Conservation (phyloP, 192 early-diverging fungal genomes). For the Linnemannia elongata region DNA sequence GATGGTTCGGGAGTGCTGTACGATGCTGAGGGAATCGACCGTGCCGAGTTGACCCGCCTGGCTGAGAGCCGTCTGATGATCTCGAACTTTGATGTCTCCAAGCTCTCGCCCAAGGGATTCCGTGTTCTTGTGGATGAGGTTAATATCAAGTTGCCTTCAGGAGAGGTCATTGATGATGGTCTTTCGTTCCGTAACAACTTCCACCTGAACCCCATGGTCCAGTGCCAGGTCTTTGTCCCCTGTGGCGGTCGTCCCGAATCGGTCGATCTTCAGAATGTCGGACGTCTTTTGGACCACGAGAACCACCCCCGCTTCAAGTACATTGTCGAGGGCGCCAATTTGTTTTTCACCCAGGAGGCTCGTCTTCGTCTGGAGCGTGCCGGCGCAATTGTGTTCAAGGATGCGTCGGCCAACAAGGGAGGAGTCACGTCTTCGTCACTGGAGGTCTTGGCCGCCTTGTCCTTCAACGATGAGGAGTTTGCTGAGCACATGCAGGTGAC, state of each 20-base stretch:
- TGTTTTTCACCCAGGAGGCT: constrained; percentile 99
- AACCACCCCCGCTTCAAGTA: constrained; percentile 96
- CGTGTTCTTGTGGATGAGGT: constrained; percentile 93
- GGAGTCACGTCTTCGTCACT: constrained; percentile 98
- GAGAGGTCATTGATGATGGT: constrained; percentile 88
- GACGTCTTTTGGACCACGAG: constrained; percentile 79
- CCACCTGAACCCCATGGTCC: constrained; percentile 86
- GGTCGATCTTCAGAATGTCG: constrained; percentile 93
- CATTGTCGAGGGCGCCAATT: constrained; percentile 98
- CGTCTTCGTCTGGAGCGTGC: constrained; percentile 96
- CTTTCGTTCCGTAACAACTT: constrained; percentile 97
- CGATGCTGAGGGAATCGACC: constrained; percentile 93
- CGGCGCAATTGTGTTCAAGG: constrained; percentile 96
- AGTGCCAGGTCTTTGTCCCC: constrained; percentile 94
- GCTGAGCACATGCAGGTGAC: constrained; percentile 92
- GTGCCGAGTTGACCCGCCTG: constrained; percentile 85
- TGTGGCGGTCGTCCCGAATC: constrained; percentile 98
- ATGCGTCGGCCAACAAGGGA: constrained; percentile 99
- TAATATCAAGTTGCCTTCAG: constrained; percentile 89
- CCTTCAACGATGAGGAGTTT: constrained; percentile 94
- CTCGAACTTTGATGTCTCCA: constrained; percentile 86
- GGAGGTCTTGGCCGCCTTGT: constrained; percentile 96
- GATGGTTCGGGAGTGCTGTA: constrained; percentile 97
- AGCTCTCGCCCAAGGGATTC: constrained; percentile 90
- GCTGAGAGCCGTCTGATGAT: constrained; percentile 90